Base-by-base conservation (phyloP, 1,284 basidiomycete species). In the Sporisorium exsertum region DNA sequence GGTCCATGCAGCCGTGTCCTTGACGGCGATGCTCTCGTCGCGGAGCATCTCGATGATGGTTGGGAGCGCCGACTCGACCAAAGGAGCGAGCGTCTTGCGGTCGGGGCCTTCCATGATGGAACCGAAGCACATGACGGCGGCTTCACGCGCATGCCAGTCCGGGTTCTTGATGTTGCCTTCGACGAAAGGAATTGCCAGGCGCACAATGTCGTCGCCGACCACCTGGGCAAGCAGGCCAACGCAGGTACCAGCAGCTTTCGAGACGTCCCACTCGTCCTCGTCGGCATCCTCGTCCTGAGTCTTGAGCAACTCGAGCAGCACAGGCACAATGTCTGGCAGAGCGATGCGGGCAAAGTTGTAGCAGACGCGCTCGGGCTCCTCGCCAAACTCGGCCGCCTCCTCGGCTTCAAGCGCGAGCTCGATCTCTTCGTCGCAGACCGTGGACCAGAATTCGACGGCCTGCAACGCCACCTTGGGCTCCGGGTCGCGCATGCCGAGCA, bases 401-500 rank as follows among this genome's bases (percentile, higher is more conserved):
- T 93, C 91, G 1, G 93, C 92, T 85, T 98, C 95, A 75, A 94
- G 90, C n/a, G 92, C 91, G 62, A 98, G 88, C 73, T 97, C 95
- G 51, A 94, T 92, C 87, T 99, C 96, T 86, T 97, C 94, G 85
- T 99, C 96, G 84, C 95, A 98, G 8, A 99, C 96, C 5, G 96
- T 98, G 4, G 95, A 95, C 96, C 97, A 99, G 87, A 99, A 99
- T 85, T 99, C 96, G 74, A 99, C 93, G 20, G 97, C 97, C 87
- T 99, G 96, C 42, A 97, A 87, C 0, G 94, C 94, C 22, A 99
- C 96, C 16, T 91, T 89, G 82, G 97, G 94, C 80, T 99, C 95
- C 18, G 88, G 86, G 82, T 97, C 92, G 86, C 94, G 94, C 97
- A 99, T 99, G 58, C 97, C 97, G 84, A 97, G 91, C n/a, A 98